Percentiles rank a stretch among this genome's conserved stretches.
phyloP scores from a whole-genome alignment of 2,329 filamentous ascomycete species.

The Alternaria sp. region DNA sequence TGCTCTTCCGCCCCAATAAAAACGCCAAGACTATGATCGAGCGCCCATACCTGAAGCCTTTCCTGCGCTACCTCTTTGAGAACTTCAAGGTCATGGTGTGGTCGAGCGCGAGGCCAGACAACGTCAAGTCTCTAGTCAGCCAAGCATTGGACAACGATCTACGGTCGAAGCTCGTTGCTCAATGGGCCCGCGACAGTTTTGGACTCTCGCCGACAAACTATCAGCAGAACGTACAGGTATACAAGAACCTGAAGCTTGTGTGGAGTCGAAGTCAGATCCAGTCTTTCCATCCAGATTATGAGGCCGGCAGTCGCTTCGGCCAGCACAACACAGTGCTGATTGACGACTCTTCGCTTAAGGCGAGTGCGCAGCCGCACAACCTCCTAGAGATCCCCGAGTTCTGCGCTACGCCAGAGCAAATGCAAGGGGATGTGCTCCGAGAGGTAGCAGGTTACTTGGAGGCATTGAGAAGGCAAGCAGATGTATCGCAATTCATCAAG shows the following conservation, averaged over 20 bases:
- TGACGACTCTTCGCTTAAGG: conserved; percentile 85
- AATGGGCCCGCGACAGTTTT: conserved; percentile 82
- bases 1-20: conserved; percentile 72
- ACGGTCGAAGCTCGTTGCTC: conserved; percentile 64
- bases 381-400: conserved; percentile 84
- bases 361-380: conserved; percentile 81
- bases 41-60: conserved; percentile 71
- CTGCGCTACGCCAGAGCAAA: conserved; percentile 52
- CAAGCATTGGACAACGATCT: conserved; percentile 66
- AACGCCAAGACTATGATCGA: conserved; percentile 61
- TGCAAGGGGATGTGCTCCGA: conserved; percentile 53
- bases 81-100: conserved; percentile 85
- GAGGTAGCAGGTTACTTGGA: conserved; percentile 62
- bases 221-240: conserved; percentile 76
- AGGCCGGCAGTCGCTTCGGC: conserved; percentile 63
- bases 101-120: conserved; percentile 81
- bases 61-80: conserved; percentile 75
- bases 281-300: conserved; percentile 49
- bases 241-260: conserved; percentile 79
- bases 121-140: conserved; percentile 72
- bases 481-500: conserved; percentile 69
- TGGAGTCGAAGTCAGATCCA: conserved; percentile 65
- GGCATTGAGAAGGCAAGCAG: conserved; percentile 55
- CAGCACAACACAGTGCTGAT: conserved; percentile 89
- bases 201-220: conserved; percentile 71